A percentile compares a stretch with the other conserved stretches of the same genome.
phyloP scores from a whole-genome alignment of 176 grass and related monocot species.

The Puccinellia tenuiflora region DNA sequence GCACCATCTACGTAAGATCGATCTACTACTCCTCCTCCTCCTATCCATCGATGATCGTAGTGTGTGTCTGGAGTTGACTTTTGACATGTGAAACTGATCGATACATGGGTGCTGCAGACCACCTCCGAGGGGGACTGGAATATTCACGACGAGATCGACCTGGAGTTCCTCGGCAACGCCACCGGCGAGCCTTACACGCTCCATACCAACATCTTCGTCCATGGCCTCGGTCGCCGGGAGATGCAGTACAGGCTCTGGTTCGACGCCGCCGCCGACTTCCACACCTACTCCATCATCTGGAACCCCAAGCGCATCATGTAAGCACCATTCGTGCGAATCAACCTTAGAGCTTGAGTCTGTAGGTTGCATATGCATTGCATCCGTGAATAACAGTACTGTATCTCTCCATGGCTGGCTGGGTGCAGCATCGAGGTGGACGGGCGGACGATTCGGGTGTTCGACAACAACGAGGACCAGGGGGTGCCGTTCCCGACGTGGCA shows the following conservation, averaged over 20 bases:
- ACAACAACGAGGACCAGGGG: constrained; percentile 41
- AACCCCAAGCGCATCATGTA: constrained; percentile 67
- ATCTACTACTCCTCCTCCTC: neutral
- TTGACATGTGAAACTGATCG: neutral
- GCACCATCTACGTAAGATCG: constrained; percentile 57
- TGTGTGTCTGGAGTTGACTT: constrained; percentile 17
- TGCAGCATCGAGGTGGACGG: constrained; percentile 59
- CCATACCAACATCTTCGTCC: constrained; percentile 71
- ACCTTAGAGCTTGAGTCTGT: no score
- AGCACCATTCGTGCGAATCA: neutral
- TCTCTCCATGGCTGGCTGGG: no score
- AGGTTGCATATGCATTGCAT: no score
- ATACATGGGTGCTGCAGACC: constrained; percentile 23
- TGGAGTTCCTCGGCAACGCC: constrained; percentile 70
- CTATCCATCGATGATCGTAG: neutral
- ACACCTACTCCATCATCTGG: constrained; percentile 80
- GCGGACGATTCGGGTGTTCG: constrained; percentile 45
- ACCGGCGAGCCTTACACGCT: constrained; percentile 59
- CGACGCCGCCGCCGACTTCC: constrained; percentile 56
- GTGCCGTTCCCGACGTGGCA: constrained; percentile 51
- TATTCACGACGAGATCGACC: constrained; percentile 67
- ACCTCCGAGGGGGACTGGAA: constrained; percentile 42
- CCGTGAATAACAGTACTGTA: no score
- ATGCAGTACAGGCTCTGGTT: constrained; percentile 70
- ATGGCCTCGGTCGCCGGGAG: constrained; percentile 51